Evolutionary conservation across 768 basidiomycete genomes (phyloP), one percentile per base, ranked within the genome.

Genomic region (Mycena crocata): DNA sequence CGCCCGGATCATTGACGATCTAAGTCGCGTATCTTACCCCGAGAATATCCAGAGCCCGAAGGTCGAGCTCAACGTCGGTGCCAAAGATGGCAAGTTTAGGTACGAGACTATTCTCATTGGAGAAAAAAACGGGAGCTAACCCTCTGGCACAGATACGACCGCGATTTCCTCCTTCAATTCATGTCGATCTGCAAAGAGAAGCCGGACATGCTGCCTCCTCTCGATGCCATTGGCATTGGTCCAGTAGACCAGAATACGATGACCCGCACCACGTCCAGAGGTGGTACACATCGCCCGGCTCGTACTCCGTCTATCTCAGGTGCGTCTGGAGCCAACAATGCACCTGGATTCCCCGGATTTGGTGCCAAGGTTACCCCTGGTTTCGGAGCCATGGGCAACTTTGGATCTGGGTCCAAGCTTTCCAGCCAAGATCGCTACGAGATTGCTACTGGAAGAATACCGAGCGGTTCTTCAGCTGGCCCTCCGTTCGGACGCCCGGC

Each of bases 161-260:
- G 96, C 37, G 95, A 96, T 23, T 99, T 99, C 89, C 86, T 99
- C 28, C 80, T 99, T 64, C 97, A 99, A 76, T 99, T 99, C 83
- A 96, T 98, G 93, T 80, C 82, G 26, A 81, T 97, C 66, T 99
- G 98, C 85, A 93, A 90, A 78, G 97, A 98, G 82, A 96, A 96
- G 79, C 97, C 98, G 4, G 95, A 94, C 58, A 85, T 87, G 60
- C 90, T 98, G 30, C 95, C 95, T 42, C 89, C 94, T 66, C 86
- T 98, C 59, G 95, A 95, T 70, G 91, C 92, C 13, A 91, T 99
- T 72, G 97, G 97, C 60, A 88, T 98, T 57, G 95, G 96, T 74
- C 92, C 93, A 13, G 83, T 86, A 30, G 87, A 90, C 72, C 85
- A 89, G 73, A 67, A 81, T 51, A 65, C 82, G 52, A 82, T 84